phyloP scores from a whole-genome alignment of 768 basidiomycete genomes.

The Russula virescens region DNA sequence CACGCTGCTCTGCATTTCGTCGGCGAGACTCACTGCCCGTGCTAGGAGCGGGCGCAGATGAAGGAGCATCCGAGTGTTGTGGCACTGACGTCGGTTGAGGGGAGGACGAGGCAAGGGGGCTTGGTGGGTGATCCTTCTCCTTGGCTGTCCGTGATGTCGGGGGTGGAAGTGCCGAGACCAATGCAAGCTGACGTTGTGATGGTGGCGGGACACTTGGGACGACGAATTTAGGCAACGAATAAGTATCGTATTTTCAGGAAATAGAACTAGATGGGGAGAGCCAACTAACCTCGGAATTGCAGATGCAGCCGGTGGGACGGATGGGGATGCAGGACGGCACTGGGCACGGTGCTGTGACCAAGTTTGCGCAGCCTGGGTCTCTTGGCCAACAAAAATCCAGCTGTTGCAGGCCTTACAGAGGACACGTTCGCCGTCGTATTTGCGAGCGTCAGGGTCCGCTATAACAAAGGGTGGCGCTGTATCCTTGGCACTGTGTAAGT shows the following conservation, averaged over 20 bases:
- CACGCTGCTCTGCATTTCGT: slow-evolving; percentile 75
- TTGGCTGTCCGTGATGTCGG: slow-evolving; percentile 11
- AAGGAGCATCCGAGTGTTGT: neutral
- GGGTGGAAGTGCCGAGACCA: slow-evolving; percentile 29
- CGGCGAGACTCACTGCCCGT: slow-evolving; percentile 53
- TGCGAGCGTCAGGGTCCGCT: slow-evolving; percentile 60
- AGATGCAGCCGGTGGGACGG: slow-evolving; percentile 15
- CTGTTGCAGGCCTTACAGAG: slow-evolving; percentile 62
- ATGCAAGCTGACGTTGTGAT: slow-evolving; percentile 32
- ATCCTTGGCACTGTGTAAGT: slow-evolving; percentile 47
- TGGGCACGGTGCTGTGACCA: slow-evolving; percentile 59
- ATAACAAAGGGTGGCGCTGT: slow-evolving; percentile 50
- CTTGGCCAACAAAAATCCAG: slow-evolving; percentile 57
- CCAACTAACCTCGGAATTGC: slow-evolving; percentile 12
- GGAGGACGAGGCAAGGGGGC: slow-evolving; percentile 3
- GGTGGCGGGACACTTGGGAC: slow-evolving; percentile 31
- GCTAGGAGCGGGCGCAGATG: slow-evolving; percentile 1
- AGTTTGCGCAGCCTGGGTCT: slow-evolving; percentile 60
- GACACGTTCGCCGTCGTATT: slow-evolving; percentile 67
- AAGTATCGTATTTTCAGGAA: neutral
- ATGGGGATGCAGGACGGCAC: slow-evolving; percentile 41
- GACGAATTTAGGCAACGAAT: neutral
- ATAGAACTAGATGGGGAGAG: neutral
- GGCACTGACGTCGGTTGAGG: neutral
- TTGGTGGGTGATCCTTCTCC: slow-evolving; percentile 14